phyloP scores from a whole-genome alignment of 2,329 filamentous ascomycete species.

The Colletotrichum echinochloae region DNA sequence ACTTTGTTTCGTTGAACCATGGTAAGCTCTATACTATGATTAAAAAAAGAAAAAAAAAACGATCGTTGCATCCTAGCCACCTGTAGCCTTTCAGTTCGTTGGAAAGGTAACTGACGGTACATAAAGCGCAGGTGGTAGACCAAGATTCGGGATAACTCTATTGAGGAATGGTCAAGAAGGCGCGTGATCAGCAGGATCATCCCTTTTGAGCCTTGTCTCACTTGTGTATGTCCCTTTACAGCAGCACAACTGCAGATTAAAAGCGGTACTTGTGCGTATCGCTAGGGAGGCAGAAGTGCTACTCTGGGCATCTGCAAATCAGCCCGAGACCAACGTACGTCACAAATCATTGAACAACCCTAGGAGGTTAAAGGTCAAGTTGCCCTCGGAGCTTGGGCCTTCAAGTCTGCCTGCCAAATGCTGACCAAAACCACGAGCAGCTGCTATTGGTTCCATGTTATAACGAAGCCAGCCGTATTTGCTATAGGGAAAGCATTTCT shows the following conservation, averaged over 20 bases:
- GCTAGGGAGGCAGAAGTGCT: not conserved
- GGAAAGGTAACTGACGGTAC: rapidly evolving
- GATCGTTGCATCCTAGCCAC: not conserved
- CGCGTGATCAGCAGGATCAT: not conserved
- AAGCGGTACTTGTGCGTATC: not conserved
- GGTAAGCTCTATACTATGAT: not conserved
- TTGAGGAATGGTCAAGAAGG: not conserved
- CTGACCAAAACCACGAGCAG: not conserved
- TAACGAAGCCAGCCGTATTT: not conserved
- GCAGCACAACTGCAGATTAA: not conserved
- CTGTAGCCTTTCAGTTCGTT: too few relatives aligned
- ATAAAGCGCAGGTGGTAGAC: not conserved
- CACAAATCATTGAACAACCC: not conserved
- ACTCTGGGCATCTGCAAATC: not conserved
- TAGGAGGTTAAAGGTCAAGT: too few relatives aligned
- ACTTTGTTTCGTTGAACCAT: not conserved
- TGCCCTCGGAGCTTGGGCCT: not conserved
- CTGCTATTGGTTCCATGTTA: too few relatives aligned
- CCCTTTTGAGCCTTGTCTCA: not conserved
- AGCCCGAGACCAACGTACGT: not conserved
- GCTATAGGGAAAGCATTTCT: not conserved
- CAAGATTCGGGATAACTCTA: too few relatives aligned
- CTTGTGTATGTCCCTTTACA: not conserved
- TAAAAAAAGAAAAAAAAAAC: too few relatives aligned
- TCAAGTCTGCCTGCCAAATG: not conserved